Evolutionary conservation across 768 basidiomycete species (phyloP).

Genomic region (Suillus paluster): DNA sequence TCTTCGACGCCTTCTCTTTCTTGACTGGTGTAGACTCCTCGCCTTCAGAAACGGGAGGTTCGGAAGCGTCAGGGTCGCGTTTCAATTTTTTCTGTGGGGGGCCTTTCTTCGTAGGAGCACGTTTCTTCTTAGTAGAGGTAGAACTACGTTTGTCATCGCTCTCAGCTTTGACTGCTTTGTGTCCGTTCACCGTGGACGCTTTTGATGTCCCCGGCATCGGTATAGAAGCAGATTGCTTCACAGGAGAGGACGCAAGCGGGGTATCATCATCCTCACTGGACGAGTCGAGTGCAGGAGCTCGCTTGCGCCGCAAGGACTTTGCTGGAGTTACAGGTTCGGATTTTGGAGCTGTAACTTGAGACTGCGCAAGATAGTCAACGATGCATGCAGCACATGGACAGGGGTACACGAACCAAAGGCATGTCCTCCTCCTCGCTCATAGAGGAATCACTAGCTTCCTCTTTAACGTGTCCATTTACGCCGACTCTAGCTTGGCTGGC

Average conservation of each 20-base stretch:
- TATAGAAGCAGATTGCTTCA: slow-evolving; percentile 52
- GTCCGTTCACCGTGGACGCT: slow-evolving; percentile 45
- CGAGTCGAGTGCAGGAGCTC: slow-evolving; percentile 54
- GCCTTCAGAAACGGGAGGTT: slow-evolving; percentile 38
- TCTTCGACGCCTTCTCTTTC: slow-evolving; percentile 33
- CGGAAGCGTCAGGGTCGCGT: slow-evolving; percentile 37
- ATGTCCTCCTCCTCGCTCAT: slow-evolving; percentile 76
- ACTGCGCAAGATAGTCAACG: slow-evolving; percentile 43
- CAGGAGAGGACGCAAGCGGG: slow-evolving; percentile 71
- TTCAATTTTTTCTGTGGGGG: slow-evolving; percentile 71
- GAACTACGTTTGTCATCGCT: slow-evolving; percentile 48
- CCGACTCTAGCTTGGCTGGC: slow-evolving; percentile 47
- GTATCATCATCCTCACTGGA: slow-evolving; percentile 71
- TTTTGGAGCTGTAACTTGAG: slow-evolving; percentile 58
- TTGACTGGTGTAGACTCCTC: slow-evolving; percentile 36
- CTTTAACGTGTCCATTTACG: slow-evolving; percentile 44
- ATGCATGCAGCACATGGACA: slow-evolving; percentile 8
- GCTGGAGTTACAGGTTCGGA: slow-evolving; percentile 21
- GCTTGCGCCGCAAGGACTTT: slow-evolving; percentile 49
- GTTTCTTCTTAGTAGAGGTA: slow-evolving; percentile 49
- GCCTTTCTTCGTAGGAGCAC: slow-evolving; percentile 47
- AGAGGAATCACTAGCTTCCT: slow-evolving; percentile 45
- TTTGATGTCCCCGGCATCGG: slow-evolving; percentile 46
- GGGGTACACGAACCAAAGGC: slow-evolving; percentile 60
- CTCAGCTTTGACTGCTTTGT: slow-evolving; percentile 37